These are phyloP conservation scores for Adenanthera pavonina DNA, from an alignment of 306 rosid species.

Conservation along the genomic window DNA sequence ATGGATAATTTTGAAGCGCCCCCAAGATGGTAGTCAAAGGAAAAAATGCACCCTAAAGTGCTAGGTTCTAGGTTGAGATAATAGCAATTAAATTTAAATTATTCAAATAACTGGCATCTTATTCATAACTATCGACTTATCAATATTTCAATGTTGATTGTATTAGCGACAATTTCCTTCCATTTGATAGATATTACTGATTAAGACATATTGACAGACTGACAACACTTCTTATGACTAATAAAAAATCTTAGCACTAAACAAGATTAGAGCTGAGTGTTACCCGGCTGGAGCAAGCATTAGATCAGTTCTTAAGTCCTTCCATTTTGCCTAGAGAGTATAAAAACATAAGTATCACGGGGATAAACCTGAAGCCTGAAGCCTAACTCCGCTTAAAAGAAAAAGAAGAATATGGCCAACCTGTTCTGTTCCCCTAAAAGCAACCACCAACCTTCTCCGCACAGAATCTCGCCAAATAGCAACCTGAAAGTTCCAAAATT, in stretches of 20 bases:
- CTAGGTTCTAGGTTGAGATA: not conserved
- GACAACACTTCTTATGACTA: not conserved
- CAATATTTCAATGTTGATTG: not conserved
- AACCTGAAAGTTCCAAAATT: slow-evolving; percentile 63
- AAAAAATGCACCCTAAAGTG: not conserved
- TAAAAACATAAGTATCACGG: slow-evolving; percentile 34
- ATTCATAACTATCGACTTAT: not conserved
- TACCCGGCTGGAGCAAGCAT: slow-evolving; percentile 93
- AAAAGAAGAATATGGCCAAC: slow-evolving; percentile 49
- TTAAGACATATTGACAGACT: not conserved
- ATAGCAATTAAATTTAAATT: not conserved
- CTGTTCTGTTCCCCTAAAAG: slow-evolving; percentile 98
- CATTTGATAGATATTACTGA: slow-evolving; percentile 24
- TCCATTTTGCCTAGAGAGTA: slow-evolving; percentile 79
- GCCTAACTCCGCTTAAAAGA: slow-evolving; percentile 26
- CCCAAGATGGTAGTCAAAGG: too few species aligned
- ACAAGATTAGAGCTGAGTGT: slow-evolving; percentile 35
- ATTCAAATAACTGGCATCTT: not conserved
- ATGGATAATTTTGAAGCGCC: not conserved
- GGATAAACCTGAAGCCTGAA: slow-evolving; percentile 13
- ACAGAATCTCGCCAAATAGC: slow-evolving; percentile 93
- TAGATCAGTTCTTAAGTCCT: slow-evolving; percentile 88
- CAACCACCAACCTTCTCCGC: slow-evolving; percentile 78
- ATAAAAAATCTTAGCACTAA: slow-evolving; percentile 29
- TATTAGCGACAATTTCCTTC: not conserved